Percentiles rank a stretch among this genome's conserved stretches.
These are phyloP conservation scores for Arxiozyma slooffiae DNA, from an alignment of 1,139 yeast species.

Conservation along the genomic window DNA sequence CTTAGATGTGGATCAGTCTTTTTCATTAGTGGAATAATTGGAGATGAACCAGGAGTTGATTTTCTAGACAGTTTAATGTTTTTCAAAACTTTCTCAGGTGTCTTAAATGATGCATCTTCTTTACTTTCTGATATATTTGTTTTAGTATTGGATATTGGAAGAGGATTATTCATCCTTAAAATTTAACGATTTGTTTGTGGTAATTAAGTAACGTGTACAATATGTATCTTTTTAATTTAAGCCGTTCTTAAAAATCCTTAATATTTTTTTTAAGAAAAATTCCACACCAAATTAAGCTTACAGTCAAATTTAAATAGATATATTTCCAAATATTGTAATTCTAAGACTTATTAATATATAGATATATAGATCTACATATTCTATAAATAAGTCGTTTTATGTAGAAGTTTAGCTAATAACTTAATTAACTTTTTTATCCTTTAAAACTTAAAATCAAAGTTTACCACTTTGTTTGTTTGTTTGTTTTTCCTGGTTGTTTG, in stretches of 20 bases:
- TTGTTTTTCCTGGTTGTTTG: no score
- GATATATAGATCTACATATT: no score
- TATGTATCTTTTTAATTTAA: background rate
- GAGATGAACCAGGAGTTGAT: background rate
- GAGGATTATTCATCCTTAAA: background rate
- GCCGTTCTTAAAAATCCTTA: background rate
- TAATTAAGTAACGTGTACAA: background rate
- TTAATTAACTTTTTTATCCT: no score
- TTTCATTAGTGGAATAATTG: conserved; percentile 1
- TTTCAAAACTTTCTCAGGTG: background rate
- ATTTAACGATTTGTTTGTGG: background rate
- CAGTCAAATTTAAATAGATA: no score
- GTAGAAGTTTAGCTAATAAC: no score
- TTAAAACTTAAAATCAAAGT: no score
- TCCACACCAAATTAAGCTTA: no score
- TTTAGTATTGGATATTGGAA: background rate
- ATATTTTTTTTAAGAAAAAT: no score
- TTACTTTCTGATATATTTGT: background rate
- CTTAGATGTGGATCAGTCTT: conserved; percentile 1
- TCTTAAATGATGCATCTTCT: background rate
- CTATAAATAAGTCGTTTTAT: no score
- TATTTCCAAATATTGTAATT: no score
- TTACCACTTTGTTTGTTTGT: no score
- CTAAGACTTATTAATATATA: no score
- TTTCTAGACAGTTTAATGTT: background rate